These are phyloP conservation scores for Cyclospora cayetanensis DNA, from an alignment of 169 alveolate genomes.

Conservation along the genomic window DNA sequence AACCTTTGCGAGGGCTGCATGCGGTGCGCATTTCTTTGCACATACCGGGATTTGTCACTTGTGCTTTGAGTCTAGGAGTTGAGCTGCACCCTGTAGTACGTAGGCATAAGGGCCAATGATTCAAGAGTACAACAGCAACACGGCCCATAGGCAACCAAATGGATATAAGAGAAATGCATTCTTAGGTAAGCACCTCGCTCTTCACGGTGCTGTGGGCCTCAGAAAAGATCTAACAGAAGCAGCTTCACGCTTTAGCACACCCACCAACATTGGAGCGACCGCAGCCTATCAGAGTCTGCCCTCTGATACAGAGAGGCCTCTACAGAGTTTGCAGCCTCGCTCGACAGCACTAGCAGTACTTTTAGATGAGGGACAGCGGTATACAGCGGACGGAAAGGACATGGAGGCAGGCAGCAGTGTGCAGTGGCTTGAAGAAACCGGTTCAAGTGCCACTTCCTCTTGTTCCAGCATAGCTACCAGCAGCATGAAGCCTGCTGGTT, in stretches of 20 bases:
- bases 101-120: too few relatives aligned
- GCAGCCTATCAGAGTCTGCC: background rate
- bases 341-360: background rate
- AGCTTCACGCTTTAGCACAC: background rate
- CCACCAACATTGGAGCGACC: background rate
- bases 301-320: background rate
- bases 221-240: conserved; percentile 12
- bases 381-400: background rate
- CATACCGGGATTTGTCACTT: too few relatives aligned
- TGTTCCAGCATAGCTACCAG: background rate
- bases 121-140: too few relatives aligned
- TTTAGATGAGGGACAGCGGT: background rate
- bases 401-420: conserved; percentile 25
- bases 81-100: too few relatives aligned
- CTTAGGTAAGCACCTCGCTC: too few relatives aligned
- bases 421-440: conserved; percentile 15
- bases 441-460: background rate
- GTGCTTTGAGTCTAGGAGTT: too few relatives aligned
- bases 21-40: too few relatives aligned
- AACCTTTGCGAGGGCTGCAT: conserved; percentile 1
- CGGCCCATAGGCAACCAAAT: too few relatives aligned
- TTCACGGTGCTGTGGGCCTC: too few relatives aligned
- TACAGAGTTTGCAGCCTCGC: conserved; percentile 9
- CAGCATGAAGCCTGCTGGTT: background rate
- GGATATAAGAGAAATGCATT: too few relatives aligned